These are phyloP conservation scores for Cantharellus cinnabarinus DNA, from an alignment of 768 basidiomycete species.

Conservation along the genomic window DNA sequence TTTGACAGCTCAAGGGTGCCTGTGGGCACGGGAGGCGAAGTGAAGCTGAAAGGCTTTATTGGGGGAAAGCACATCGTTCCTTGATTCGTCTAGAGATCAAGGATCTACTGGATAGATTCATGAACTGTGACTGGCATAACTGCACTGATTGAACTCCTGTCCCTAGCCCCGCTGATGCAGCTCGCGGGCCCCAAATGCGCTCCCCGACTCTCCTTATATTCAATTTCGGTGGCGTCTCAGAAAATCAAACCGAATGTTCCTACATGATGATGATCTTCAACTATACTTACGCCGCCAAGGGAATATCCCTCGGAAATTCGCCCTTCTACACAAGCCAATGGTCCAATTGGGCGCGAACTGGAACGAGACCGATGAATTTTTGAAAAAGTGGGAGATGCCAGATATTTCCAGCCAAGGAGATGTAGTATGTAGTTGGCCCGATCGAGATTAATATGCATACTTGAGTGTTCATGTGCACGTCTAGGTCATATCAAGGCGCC, in stretches of 20 bases:
- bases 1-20: not conserved
- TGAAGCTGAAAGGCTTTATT: conserved; percentile 8
- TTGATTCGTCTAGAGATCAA: not conserved
- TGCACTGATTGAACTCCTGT: conserved; percentile 24
- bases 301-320: not conserved
- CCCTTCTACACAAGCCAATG: not conserved
- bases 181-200: conserved; percentile 46
- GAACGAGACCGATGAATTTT: not conserved
- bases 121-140: conserved; percentile 63
- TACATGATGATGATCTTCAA: not conserved
- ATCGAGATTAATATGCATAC: too few relatives aligned
- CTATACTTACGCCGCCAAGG: not conserved
- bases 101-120: conserved; percentile 30
- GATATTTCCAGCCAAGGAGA: not conserved
- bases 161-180: conserved; percentile 47
- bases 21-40: not conserved
- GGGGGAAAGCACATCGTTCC: conserved; percentile 19
- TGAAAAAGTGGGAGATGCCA: conserved; percentile 1
- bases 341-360: not conserved
- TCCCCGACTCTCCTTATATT: conserved; percentile 61
- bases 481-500: too few relatives aligned
- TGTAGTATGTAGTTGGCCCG: too few relatives aligned
- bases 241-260: not conserved
- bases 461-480: too few relatives aligned
- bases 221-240: conserved; percentile 19